A percentile compares a stretch with the other conserved stretches of the same genome.
Conservation (phyloP, 2,329 filamentous ascomycete genomes). For the Magnaporthiopsis rhizophila region DNA sequence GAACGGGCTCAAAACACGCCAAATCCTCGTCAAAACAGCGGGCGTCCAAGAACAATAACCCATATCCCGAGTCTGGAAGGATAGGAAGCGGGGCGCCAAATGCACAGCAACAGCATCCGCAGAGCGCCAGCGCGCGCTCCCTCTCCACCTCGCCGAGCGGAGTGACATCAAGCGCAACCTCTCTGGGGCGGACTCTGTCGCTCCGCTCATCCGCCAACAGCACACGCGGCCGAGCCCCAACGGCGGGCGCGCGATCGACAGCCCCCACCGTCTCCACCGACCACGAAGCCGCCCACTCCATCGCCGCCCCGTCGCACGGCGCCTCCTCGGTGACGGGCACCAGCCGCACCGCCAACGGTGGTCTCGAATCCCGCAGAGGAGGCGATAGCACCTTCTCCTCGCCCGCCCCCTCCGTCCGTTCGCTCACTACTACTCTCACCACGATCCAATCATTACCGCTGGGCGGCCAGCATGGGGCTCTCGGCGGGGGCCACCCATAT, state of each 20-base stretch:
- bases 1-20: conserved; percentile 33
- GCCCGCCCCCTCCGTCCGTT: conserved; percentile 71
- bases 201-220: conserved; percentile 54
- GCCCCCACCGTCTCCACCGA: conserved; percentile 81
- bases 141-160: conserved; percentile 48
- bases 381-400: conserved; percentile 74
- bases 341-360: conserved; percentile 58
- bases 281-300: conserved; percentile 65
- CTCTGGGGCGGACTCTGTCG: conserved; percentile 48
- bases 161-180: conserved; percentile 39
- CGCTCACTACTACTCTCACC: conserved; percentile 74
- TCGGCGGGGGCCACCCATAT: conserved; percentile 22
- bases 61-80: conserved; percentile 78
- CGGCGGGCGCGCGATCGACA: conserved; percentile 61
- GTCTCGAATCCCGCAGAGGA: conserved; percentile 60
- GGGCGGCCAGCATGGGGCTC: conserved; percentile 28
- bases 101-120: conserved; percentile 14
- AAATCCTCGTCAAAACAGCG: conserved; percentile 48
- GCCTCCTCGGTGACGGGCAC: conserved; percentile 64
- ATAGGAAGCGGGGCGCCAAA: conserved; percentile 25
- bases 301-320: conserved; percentile 67
- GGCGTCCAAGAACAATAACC: conserved; percentile 67
- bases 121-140: conserved; percentile 40
- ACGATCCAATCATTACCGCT: conserved; percentile 72
- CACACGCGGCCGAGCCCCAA: conserved; percentile 45